Percentiles rank a stretch among this genome's conserved stretches.
phyloP scores from a whole-genome alignment of 352 stramenopile genomes.

The Phytophthora syringae region DNA sequence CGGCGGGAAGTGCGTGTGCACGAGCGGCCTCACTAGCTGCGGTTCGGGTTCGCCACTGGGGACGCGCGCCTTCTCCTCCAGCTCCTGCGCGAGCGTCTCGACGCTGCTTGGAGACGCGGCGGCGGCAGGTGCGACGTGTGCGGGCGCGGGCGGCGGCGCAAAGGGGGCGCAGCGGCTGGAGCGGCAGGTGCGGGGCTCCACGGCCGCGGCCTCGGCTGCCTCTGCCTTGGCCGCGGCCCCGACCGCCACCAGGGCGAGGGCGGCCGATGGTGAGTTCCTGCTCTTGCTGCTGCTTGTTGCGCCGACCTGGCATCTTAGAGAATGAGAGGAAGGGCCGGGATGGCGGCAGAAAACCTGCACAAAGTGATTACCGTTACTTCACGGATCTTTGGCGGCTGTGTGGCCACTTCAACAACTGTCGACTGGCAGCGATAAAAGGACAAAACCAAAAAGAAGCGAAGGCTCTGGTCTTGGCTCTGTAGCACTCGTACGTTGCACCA shows the following conservation, averaged over 20 bases:
- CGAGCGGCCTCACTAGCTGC: slow-evolving; percentile 41
- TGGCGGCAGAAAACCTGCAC: background rate
- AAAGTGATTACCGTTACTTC: slow-evolving; percentile 20
- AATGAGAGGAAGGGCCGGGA: slow-evolving; percentile 13
- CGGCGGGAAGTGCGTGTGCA: slow-evolving; percentile 52
- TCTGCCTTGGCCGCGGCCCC: slow-evolving; percentile 11
- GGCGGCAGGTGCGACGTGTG: background rate
- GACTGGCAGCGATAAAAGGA: too few relatives aligned
- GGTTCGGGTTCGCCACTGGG: slow-evolving; percentile 12
- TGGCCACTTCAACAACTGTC: too few relatives aligned
- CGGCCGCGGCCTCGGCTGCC: slow-evolving; percentile 7
- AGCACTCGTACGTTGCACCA: too few relatives aligned
- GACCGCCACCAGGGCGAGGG: slow-evolving; percentile 1
- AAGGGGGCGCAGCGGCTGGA: background rate
- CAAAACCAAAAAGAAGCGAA: too few relatives aligned
- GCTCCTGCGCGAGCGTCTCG: slow-evolving; percentile 16
- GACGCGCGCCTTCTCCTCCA: slow-evolving; percentile 52
- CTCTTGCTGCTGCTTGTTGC: slow-evolving; percentile 24
- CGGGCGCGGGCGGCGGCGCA: slow-evolving; percentile 19
- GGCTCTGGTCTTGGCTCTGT: too few relatives aligned
- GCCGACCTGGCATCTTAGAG: slow-evolving; percentile 24
- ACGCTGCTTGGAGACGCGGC: slow-evolving; percentile 10
- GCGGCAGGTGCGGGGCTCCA: background rate
- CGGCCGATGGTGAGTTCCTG: slow-evolving; percentile 24
- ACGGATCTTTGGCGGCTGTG: too few relatives aligned